Conservation (phyloP, 2,329 filamentous ascomycete genomes). For the Macrophomina pseudophaseolina region DNA sequence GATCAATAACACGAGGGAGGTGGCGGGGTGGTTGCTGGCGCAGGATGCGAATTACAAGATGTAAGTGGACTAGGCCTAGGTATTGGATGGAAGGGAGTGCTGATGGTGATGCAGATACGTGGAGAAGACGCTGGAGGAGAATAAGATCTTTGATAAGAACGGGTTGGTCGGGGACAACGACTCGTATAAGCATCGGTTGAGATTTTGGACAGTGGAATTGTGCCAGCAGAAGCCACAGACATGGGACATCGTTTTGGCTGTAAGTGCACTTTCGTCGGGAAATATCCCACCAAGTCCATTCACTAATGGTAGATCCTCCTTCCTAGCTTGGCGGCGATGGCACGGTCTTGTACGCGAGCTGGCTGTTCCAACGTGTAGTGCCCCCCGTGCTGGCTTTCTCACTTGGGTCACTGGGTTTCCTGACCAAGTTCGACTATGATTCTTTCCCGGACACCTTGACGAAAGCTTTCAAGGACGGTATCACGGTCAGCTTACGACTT, state of each 20-base stretch:
- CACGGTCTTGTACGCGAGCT: conserved; percentile 95
- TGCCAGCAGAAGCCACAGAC: conserved; percentile 79
- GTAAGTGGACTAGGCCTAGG: conserved; percentile 47
- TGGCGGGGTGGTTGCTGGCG: conserved; percentile 80
- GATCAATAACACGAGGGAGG: conserved; percentile 75
- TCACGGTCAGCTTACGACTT: conserved; percentile 84
- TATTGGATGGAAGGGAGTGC: not conserved
- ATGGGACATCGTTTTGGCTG: conserved; percentile 91
- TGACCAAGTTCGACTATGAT: conserved; percentile 95
- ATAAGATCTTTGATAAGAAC: conserved; percentile 74
- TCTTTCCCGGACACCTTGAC: conserved; percentile 72
- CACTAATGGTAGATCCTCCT: not conserved
- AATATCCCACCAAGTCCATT: not conserved
- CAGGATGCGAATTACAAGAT: conserved; percentile 75
- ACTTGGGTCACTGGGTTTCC: conserved; percentile 87
- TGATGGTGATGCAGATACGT: conserved; percentile 58
- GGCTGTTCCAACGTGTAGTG: conserved; percentile 94
- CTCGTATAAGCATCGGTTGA: conserved; percentile 63
- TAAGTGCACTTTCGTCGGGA: conserved; percentile 37
- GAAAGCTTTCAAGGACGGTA: conserved; percentile 77
- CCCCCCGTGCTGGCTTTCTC: conserved; percentile 92
- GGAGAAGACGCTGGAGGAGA: conserved; percentile 74
- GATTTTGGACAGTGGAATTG: conserved; percentile 83
- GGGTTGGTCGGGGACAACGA: conserved; percentile 69
- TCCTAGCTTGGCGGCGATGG: conserved; percentile 80